Percentiles rank a stretch among this genome's conserved stretches.
These are phyloP conservation scores for Aspergillus quadricinctus DNA, from an alignment of 2,329 filamentous ascomycete species.

Conservation along the genomic window DNA sequence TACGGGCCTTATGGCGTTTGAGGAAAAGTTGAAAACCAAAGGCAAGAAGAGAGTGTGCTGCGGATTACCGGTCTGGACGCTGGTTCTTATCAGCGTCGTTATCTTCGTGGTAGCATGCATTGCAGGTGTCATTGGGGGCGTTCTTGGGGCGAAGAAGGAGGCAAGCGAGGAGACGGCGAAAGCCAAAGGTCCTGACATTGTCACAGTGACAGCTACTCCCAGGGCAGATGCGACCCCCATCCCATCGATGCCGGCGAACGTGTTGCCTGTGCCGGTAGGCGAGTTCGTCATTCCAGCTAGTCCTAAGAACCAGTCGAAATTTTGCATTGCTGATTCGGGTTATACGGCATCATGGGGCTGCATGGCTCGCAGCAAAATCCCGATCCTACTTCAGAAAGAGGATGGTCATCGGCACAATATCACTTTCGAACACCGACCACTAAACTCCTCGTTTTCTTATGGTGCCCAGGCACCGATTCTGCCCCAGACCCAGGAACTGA, in stretches of 20 bases:
- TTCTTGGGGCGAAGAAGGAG: slow-evolving; percentile 44
- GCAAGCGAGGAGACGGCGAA: slow-evolving; percentile 24
- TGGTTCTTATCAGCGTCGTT: slow-evolving; percentile 44
- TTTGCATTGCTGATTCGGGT: slow-evolving; percentile 46
- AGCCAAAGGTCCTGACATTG: slow-evolving; percentile 24
- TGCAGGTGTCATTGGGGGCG: slow-evolving; percentile 52
- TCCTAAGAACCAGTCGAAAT: slow-evolving; percentile 45
- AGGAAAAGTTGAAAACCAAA: slow-evolving; percentile 44
- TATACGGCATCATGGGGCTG: slow-evolving; percentile 51
- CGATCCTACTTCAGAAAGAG: slow-evolving; percentile 27
- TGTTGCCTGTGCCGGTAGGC: slow-evolving; percentile 49
- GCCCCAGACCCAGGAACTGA: slow-evolving; percentile 45
- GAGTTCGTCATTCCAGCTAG: slow-evolving; percentile 46
- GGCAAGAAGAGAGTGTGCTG: slow-evolving; percentile 43
- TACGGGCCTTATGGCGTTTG: slow-evolving; percentile 38
- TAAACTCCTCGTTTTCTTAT: slow-evolving; percentile 48
- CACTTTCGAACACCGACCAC: slow-evolving; percentile 35
- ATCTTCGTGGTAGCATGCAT: slow-evolving; percentile 48
- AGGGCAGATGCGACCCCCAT: slow-evolving; percentile 50
- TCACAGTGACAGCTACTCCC: slow-evolving; percentile 47
- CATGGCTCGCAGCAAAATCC: slow-evolving; percentile 29
- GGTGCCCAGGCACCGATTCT: slow-evolving; percentile 57
- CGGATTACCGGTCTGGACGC: slow-evolving; percentile 49
- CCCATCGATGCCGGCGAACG: slow-evolving; percentile 39
- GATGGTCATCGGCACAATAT: slow-evolving; percentile 26